These are phyloP conservation scores for Colletotrichum sojae DNA, from an alignment of 2,329 filamentous ascomycete genomes.

Conservation along the genomic window DNA sequence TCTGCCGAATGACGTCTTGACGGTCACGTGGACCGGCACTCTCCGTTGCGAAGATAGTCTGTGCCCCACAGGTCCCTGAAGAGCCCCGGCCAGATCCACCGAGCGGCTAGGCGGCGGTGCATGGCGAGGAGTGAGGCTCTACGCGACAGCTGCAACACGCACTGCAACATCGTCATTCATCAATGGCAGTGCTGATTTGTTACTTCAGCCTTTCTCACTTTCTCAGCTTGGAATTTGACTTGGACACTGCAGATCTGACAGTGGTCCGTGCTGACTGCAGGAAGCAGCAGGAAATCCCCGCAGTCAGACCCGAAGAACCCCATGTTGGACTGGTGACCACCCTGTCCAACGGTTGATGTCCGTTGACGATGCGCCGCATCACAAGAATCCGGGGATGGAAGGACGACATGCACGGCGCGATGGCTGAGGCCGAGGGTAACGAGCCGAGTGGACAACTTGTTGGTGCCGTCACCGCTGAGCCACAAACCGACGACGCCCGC, in stretches of 20 bases:
- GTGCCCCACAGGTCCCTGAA: background rate
- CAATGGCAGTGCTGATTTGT: conserved; percentile 2
- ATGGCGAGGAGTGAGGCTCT: no score
- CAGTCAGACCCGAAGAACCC: conserved; percentile 11
- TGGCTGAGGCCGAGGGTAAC: background rate
- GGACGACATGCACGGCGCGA: conserved; percentile 11
- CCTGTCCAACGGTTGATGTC: conserved; percentile 1
- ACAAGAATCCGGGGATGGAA: background rate
- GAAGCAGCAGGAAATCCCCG: conserved; percentile 2
- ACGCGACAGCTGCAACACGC: background rate
- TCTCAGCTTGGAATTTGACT: background rate
- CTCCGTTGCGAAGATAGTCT: background rate
- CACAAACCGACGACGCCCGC: conserved; percentile 24
- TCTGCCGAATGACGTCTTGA: conserved; percentile 20
- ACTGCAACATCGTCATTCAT: background rate
- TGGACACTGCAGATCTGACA: background rate
- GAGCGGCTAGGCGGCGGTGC: no score
- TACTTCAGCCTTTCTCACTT: background rate
- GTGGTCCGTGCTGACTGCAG: conserved; percentile 1
- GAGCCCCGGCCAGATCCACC: background rate
- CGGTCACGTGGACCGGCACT: conserved; percentile 15
- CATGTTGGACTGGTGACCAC: conserved; percentile 8
- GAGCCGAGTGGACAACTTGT: conserved; percentile 19
- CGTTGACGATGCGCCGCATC: background rate
- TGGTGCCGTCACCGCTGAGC: conserved; percentile 27